A percentile compares a stretch with the other conserved stretches of the same genome.
These are phyloP conservation scores for Amborella trichopoda DNA, from an alignment of 164 flowering plant species.

Conservation along the genomic window DNA sequence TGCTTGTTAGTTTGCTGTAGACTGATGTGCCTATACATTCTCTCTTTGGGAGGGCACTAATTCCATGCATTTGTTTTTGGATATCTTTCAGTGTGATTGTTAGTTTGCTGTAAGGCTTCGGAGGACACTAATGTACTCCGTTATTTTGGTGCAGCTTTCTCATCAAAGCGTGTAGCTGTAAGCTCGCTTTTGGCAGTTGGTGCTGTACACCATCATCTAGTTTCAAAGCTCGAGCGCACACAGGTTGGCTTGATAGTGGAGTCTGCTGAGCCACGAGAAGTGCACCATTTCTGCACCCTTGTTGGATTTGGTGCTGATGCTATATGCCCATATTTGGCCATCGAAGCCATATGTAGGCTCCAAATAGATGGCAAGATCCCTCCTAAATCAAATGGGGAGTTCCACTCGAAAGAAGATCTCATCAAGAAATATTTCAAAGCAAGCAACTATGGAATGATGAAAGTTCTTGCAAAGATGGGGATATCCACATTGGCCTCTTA, in stretches of 20 bases:
- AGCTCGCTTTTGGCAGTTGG: conserved; percentile 98
- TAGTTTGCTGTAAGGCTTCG: too few species aligned
- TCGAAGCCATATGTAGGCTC: conserved; percentile 90
- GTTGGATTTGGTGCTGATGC: conserved; percentile 99
- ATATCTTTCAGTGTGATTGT: too few species aligned
- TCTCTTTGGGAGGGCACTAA: too few species aligned
- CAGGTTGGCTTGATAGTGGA: conserved; percentile 76
- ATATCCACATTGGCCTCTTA: conserved; percentile 98
- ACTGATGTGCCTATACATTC: too few species aligned
- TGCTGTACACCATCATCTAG: conserved; percentile 94
- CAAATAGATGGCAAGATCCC: conserved; percentile 96
- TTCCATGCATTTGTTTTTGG: too few species aligned
- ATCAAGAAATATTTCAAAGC: conserved; percentile 89
- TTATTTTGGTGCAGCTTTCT: conserved; percentile 52
- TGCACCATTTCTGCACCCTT: conserved; percentile 97
- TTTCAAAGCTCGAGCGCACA: conserved; percentile 84
- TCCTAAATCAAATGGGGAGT: conserved; percentile 63
- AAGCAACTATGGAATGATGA: conserved; percentile 97
- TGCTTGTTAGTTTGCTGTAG: too few species aligned
- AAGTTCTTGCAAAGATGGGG: conserved; percentile 99
- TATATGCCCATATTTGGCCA: conserved; percentile 88
- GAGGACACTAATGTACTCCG: too few species aligned
- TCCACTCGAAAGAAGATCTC: conserved; percentile 72
- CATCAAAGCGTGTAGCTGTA: conserved; percentile 80
- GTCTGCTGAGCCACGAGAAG: conserved; percentile 99